Evolutionary conservation across 2,329 filamentous ascomycete genomes (phyloP).

Genomic region (Ophiostoma ulmi): DNA sequence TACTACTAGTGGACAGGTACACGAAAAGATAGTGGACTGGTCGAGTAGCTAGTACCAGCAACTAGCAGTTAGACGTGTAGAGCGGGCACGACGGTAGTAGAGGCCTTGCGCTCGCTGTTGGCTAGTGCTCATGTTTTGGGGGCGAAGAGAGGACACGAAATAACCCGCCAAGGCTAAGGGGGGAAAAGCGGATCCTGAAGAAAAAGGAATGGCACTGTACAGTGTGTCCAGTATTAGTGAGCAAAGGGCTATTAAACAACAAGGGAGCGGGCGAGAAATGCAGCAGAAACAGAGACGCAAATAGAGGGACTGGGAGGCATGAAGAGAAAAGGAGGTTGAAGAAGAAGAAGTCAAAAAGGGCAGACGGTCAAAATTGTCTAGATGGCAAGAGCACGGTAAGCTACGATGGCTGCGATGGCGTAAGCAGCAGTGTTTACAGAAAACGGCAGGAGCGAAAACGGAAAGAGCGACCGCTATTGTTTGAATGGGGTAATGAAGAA

Average conservation of each 20-base stretch:
- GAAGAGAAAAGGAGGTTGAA: slow-evolving; percentile 3
- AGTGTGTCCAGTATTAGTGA: not conserved
- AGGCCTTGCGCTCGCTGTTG: not conserved
- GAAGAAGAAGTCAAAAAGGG: not conserved
- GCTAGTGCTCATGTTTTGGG: slow-evolving; percentile 19
- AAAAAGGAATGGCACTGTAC: slow-evolving; percentile 17
- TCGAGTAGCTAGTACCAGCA: not conserved
- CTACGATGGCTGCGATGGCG: not conserved
- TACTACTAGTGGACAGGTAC: not conserved
- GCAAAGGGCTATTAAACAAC: slow-evolving; percentile 4
- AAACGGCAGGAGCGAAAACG: slow-evolving; percentile 13
- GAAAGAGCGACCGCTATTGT: slow-evolving; percentile 10
- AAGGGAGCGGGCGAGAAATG: slow-evolving; percentile 10
- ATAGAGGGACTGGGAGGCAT: slow-evolving; percentile 4
- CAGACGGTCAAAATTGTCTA: not conserved
- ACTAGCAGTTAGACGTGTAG: not conserved
- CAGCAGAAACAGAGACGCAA: not conserved
- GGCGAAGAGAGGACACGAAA: slow-evolving; percentile 22
- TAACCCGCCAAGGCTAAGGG: slow-evolving; percentile 20
- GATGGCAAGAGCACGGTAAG: not conserved
- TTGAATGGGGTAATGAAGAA: not conserved
- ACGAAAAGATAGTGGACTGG: not conserved
- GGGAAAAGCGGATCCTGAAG: slow-evolving; percentile 20
- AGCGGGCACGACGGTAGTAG: not conserved
- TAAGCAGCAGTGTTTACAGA: not conserved